Percentiles rank a stretch among this genome's conserved stretches.
These are phyloP conservation scores for Ceriops tagal DNA, from an alignment of 345 rosid species.

Conservation along the genomic window DNA sequence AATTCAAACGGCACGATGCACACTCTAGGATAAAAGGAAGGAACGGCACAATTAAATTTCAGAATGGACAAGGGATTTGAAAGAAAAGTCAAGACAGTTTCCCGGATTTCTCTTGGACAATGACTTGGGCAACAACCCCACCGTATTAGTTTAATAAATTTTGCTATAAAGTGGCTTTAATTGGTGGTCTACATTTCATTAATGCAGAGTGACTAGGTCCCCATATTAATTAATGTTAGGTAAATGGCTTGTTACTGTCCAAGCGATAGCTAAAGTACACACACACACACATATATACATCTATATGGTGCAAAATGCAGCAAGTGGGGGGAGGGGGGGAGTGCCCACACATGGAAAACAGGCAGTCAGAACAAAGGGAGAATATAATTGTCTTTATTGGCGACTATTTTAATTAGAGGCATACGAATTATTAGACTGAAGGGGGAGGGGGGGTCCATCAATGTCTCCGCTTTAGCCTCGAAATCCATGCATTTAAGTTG, in stretches of 20 bases:
- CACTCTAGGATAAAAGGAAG: constrained; percentile 23
- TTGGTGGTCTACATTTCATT: constrained; percentile 47
- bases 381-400: constrained; percentile 19
- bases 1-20: constrained; percentile 17
- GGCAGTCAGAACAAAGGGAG: constrained; percentile 20
- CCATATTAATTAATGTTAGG: constrained; percentile 18
- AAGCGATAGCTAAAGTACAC: constrained; percentile 15
- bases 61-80: constrained; percentile 17
- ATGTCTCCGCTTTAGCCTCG: constrained; percentile 28
- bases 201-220: constrained; percentile 40
- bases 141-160: neutral
- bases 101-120: constrained; percentile 23
- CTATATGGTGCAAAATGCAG: neutral
- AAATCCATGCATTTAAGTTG: constrained; percentile 16
- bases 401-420: constrained; percentile 12
- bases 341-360: constrained; percentile 26
- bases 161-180: constrained; percentile 14
- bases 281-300: neutral
- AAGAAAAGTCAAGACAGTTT: constrained; percentile 20
- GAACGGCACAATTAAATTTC: constrained; percentile 18
- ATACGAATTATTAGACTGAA: constrained; percentile 24
- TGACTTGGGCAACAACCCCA: constrained; percentile 22
- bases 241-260: constrained; percentile 19
- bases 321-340: constrained; percentile 13
- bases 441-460: constrained; percentile 32